Evolutionary conservation across 2,329 filamentous ascomycete species (phyloP).

Genomic region (Tolypocladium pustulatum): DNA sequence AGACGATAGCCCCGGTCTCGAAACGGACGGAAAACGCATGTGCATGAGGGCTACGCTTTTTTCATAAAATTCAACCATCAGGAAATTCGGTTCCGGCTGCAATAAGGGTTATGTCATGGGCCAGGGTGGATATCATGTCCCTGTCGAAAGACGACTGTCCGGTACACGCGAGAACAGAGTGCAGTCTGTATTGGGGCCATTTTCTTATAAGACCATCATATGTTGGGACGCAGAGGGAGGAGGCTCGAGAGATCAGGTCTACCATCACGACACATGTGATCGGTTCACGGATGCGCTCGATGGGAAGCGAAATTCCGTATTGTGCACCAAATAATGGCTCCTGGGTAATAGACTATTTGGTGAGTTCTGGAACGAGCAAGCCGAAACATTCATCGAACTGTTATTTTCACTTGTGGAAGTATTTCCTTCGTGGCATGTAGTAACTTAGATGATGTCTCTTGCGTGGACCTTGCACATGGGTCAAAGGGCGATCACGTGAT

Average conservation of each 20-base stretch:
- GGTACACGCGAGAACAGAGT: not conserved
- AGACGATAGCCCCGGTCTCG: not conserved
- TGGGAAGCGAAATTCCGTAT: not conserved
- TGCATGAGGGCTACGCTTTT: not conserved
- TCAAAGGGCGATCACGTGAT: not conserved
- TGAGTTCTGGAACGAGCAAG: not conserved
- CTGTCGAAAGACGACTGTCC: not conserved
- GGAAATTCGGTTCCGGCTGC: slow-evolving; percentile 1
- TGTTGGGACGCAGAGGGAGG: no score
- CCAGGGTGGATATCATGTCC: not conserved
- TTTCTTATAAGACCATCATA: no score
- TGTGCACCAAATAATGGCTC: not conserved
- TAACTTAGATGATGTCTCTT: not conserved
- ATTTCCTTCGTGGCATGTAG: no score
- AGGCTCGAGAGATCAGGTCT: not conserved
- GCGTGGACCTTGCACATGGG: not conserved
- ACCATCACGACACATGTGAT: not conserved
- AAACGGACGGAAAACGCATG: not conserved
- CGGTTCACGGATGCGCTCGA: not conserved
- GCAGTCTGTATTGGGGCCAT: not conserved
- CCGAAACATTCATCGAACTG: no score
- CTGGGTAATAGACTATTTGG: not conserved
- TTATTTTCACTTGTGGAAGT: no score
- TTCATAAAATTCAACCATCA: not conserved
- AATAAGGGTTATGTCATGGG: not conserved